Evolutionary conservation across 2,329 filamentous ascomycete species (phyloP).

Genomic region (Colletotrichum somersetense): DNA sequence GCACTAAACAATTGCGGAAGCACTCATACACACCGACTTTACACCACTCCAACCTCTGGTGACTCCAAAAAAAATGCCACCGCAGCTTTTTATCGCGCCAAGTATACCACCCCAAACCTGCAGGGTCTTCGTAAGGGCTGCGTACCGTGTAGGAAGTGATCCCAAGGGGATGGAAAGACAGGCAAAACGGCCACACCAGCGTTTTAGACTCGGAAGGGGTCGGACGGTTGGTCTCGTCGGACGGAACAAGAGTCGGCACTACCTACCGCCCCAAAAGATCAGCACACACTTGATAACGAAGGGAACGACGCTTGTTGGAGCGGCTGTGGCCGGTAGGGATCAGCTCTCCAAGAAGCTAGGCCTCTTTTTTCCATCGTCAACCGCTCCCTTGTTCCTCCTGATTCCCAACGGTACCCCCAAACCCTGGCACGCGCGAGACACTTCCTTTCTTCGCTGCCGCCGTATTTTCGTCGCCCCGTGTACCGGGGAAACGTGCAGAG

Average conservation of each 20-base stretch:
- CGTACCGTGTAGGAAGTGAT: background rate
- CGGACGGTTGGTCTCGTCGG: background rate
- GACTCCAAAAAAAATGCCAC: background rate
- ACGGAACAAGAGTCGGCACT: slow-evolving; percentile 21
- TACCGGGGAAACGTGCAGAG: background rate
- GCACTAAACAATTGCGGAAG: background rate
- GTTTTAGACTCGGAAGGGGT: slow-evolving; percentile 1
- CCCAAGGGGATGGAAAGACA: background rate
- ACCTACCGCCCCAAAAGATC: slow-evolving; percentile 13
- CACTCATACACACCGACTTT: slow-evolving; percentile 1
- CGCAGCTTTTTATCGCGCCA: background rate
- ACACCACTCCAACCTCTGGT: background rate
- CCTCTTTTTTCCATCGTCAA: slow-evolving; percentile 7
- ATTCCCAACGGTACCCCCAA: background rate
- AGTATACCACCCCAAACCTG: background rate
- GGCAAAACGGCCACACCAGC: background rate
- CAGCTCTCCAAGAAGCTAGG: slow-evolving; percentile 12
- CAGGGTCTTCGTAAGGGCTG: background rate
- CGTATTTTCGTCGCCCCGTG: background rate
- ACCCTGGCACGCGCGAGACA: background rate
- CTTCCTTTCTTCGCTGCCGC: background rate
- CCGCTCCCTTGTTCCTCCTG: slow-evolving; percentile 2
- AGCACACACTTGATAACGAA: background rate
- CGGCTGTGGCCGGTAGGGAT: slow-evolving; percentile 27
- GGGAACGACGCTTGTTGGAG: slow-evolving; percentile 33